Conservation (phyloP, 345 rosid genomes). For the Murraya koenigii region DNA sequence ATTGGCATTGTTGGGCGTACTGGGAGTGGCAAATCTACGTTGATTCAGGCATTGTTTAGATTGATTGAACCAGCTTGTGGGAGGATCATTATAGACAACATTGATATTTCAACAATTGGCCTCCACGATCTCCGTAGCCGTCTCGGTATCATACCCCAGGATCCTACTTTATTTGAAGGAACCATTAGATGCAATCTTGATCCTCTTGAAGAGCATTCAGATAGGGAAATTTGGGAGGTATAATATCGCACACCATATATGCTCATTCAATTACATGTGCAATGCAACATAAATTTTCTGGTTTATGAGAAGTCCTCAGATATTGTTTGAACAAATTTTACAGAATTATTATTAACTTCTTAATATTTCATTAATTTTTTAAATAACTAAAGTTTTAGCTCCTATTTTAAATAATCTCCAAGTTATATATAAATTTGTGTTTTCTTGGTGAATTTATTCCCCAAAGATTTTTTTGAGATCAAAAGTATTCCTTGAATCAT, state of each 20-base stretch:
- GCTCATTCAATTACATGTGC: background rate
- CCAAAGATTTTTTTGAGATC: background rate
- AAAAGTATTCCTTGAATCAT: conserved; percentile 5
- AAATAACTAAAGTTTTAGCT: background rate
- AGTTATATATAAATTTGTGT: background rate
- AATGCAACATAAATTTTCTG: background rate
- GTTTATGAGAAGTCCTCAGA: background rate
- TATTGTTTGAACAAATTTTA: background rate
- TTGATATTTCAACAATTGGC: conserved; percentile 85
- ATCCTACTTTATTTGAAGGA: conserved; percentile 97
- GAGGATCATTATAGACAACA: conserved; percentile 82
- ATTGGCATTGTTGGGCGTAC: conserved; percentile 99
- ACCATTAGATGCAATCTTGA: conserved; percentile 93
- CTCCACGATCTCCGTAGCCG: conserved; percentile 97
- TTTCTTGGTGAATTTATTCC: background rate
- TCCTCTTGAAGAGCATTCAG: conserved; percentile 93
- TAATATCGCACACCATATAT: background rate
- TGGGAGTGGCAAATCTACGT: conserved; percentile 96
- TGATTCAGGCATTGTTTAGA: conserved; percentile 96
- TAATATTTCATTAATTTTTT: background rate
- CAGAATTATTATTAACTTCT: background rate
- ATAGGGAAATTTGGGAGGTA: conserved; percentile 93
- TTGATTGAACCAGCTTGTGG: conserved; percentile 88
- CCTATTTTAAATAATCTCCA: background rate
- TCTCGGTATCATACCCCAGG: conserved; percentile 96